phyloP scores from a whole-genome alignment of 2,329 filamentous ascomycete genomes.

The Botryosphaeria dothidea region DNA sequence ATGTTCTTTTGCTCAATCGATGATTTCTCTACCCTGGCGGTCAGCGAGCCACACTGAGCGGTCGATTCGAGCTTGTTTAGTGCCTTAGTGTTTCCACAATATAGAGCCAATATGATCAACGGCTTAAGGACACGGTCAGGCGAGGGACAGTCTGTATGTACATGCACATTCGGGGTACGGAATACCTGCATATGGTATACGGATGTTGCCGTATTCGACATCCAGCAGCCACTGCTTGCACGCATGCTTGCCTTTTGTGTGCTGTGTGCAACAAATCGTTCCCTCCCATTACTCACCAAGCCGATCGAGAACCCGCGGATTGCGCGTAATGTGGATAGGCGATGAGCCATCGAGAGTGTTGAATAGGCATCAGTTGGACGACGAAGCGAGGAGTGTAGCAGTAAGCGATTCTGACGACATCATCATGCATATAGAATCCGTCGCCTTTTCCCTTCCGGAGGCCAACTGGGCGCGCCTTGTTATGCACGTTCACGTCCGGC shows the following conservation, averaged over 20 bases:
- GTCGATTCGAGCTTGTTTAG: not conserved
- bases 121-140: not conserved
- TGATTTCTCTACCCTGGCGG: not conserved
- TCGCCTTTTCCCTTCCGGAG: not conserved
- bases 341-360: no score
- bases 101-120: slow-evolving; percentile 6
- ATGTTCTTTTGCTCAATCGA: no score
- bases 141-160: no score
- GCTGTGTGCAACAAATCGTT: no score
- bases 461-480: not conserved
- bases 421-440: not conserved
- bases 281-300: no score
- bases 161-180: not conserved
- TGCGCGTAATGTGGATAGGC: no score
- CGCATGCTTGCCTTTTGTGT: no score
- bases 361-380: not conserved
- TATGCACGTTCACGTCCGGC: not conserved
- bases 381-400: not conserved
- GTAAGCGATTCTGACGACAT: not conserved
- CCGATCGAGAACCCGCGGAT: no score
- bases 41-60: no score
- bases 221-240: no score
- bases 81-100: not conserved
- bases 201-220: no score
- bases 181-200: no score